Evolutionary conservation across 768 basidiomycete genomes (phyloP), one percentile per base, ranked within the genome.

Genomic region (Tricholoma terreum): DNA sequence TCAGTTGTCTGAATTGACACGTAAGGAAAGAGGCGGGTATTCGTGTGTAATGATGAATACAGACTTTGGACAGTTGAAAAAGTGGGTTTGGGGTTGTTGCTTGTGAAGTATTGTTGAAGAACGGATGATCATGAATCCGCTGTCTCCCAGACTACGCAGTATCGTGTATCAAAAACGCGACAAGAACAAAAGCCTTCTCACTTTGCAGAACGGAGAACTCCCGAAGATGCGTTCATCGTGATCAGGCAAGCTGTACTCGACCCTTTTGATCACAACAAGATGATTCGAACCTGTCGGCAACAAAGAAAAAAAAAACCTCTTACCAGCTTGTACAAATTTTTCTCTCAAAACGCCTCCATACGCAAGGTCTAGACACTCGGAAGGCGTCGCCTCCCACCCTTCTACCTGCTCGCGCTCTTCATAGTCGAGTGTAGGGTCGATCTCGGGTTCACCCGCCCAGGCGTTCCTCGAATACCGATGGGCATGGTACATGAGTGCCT

Each of bases 401-500:
- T 86, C 87, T 24, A 85, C 76, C 53, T 81, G 76, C 61, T 86
- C 82, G 6, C 80, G 76, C 54, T 84, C 84, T 58, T 86, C 84
- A 57, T 89, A 85, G 53, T 89, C 87, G 65, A 88, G 79, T 11
- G 82, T 89, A 1, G 90, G 87, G 64, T 91, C 90, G 17, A 85
- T 83, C 67, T 92, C 90, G 5, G 90, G 90, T 64, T 92, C 90
- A 19, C 90, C 90, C 6, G 87, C 83, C 90, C 90, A 92, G 19
- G 87, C 87, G 59, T 77, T 81, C 59, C 80, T 79, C 10, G 86
- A 83, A 67, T 87, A 89, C 46, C 83, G 80, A 68, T 88, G 83
- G 2, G 90, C 85, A 70, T 90, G 86, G 71, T 87, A 94, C 90
- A 95, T 94, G 51, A 98, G 75, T 0, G 91, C 84, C 73, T 97